Evolutionary conservation across 768 basidiomycete species (phyloP), one percentile per base, ranked within the genome.

Genomic region (Chiua virens): DNA sequence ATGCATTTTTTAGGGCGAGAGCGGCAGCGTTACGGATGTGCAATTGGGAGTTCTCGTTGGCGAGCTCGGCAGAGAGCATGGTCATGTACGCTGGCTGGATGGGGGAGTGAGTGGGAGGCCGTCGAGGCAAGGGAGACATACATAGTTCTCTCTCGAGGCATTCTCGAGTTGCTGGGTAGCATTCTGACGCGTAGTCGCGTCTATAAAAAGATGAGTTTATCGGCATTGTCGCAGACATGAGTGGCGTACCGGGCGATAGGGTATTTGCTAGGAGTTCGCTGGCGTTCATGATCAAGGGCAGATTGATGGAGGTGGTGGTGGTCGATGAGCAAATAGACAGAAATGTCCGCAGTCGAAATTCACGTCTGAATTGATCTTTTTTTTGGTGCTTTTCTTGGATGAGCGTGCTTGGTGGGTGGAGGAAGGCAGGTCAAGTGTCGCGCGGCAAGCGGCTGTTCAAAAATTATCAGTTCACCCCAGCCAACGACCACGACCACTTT

Each of bases 1-100:
- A 73, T 53, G 93, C 82, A 71, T 99, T 99, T 82, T 98, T 99
- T 71, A 99, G 77, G 18, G 96, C 95, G 45, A 99, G 79, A 68
- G 92, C 94, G 21, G 97, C 95, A n/a, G 96, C 94, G 65, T 91
- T 96, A 59, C 97, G 80, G 46, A 95, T 82, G 68, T 92, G 86
- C 30, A 85, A 63, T 14, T 79, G 75, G 7, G 79, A 80, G 39
- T 56, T 73, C 67, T 94, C 92, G 59, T 92, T 87, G 25, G 85
- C 83, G 42, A 99, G 81, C 57, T 93, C 91, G 17, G 81, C 73
- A 17, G 90, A 87, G 55, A 99, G 85, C 79, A 91, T 92, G 66
- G 86, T 68, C 83, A 98, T 88, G 76, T 98, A 99, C 60, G 85
- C 86, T 54, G 91, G 89, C 94, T 96, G 72, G 42, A 72, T 52